These are phyloP conservation scores for Tricholoma hemisulphureum DNA, from an alignment of 768 basidiomycete genomes.

Conservation along the genomic window DNA sequence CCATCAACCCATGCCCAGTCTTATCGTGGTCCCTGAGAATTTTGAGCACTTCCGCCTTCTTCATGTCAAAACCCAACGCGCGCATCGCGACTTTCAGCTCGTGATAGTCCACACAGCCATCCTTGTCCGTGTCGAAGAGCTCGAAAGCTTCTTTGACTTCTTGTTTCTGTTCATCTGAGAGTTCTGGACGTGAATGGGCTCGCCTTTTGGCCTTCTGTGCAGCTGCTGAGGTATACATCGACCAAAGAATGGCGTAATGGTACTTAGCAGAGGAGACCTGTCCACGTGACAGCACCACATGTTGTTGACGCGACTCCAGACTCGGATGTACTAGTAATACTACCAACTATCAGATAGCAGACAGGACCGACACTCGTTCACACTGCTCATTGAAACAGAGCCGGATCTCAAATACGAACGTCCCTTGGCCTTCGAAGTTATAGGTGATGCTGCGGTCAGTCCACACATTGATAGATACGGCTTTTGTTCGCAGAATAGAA, in stretches of 20 bases:
- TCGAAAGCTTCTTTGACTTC: constrained; percentile 99
- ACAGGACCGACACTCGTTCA: too few species aligned
- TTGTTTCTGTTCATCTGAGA: constrained; percentile 86
- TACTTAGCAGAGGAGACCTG: background rate
- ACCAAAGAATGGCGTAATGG: background rate
- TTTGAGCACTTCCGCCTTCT: constrained; percentile 98
- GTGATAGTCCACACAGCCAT: constrained; percentile 94
- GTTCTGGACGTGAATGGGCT: constrained; percentile 75
- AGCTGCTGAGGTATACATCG: constrained; percentile 63
- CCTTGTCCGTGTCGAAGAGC: constrained; percentile 98
- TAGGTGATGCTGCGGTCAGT: too few species aligned
- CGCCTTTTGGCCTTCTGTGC: constrained; percentile 74
- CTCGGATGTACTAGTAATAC: too few species aligned
- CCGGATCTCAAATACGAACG: too few species aligned
- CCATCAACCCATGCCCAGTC: constrained; percentile 79
- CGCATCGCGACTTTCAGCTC: constrained; percentile 99
- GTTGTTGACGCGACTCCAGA: too few species aligned
- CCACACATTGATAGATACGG: background rate
- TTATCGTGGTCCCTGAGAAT: constrained; percentile 89
- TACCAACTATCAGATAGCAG: too few species aligned
- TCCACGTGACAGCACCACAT: background rate
- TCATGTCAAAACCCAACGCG: constrained; percentile 94
- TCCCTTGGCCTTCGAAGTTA: too few species aligned
- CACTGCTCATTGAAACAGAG: too few species aligned
- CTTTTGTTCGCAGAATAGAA: background rate